Evolutionary conservation across 2,329 filamentous ascomycete genomes (phyloP).

Genomic region (Ophiostoma piceae): DNA sequence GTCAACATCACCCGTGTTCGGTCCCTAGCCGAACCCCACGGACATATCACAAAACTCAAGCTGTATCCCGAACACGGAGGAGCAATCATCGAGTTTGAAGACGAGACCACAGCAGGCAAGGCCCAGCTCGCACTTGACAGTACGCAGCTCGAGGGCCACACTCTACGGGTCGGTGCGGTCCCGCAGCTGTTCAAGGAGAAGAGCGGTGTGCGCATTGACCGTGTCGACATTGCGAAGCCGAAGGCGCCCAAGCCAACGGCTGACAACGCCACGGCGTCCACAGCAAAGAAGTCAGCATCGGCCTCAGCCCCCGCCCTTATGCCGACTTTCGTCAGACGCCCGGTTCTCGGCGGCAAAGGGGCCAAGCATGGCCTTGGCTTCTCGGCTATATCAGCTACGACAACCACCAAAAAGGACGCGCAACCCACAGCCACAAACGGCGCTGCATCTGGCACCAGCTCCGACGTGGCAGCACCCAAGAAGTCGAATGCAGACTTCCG

Average conservation of each 20-base stretch:
- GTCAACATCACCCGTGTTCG: conserved; percentile 82
- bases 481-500: conserved; percentile 35
- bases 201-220: conserved; percentile 41
- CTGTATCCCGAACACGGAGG: conserved; percentile 78
- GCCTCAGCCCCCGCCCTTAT: neutral
- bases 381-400: conserved; percentile 30
- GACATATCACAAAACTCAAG: conserved; percentile 67
- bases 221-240: conserved; percentile 36
- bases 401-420: conserved; percentile 27
- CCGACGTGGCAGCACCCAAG: conserved; percentile 22
- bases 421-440: conserved; percentile 23
- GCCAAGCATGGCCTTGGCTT: conserved; percentile 45
- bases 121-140: conserved; percentile 58
- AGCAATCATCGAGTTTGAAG: conserved; percentile 76
- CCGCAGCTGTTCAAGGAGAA: conserved; percentile 52
- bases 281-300: conserved; percentile 30
- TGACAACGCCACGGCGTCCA: conserved; percentile 22
- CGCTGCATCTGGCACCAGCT: conserved; percentile 24
- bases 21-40: conserved; percentile 61
- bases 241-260: conserved; percentile 34
- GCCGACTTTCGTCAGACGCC: conserved; percentile 36
- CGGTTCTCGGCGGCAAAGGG: conserved; percentile 39
- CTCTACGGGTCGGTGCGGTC: conserved; percentile 50
- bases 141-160: conserved; percentile 46
- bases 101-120: conserved; percentile 65